These are phyloP conservation scores for Podaxis sp. DNA, from an alignment of 768 basidiomycete species.

Conservation along the genomic window DNA sequence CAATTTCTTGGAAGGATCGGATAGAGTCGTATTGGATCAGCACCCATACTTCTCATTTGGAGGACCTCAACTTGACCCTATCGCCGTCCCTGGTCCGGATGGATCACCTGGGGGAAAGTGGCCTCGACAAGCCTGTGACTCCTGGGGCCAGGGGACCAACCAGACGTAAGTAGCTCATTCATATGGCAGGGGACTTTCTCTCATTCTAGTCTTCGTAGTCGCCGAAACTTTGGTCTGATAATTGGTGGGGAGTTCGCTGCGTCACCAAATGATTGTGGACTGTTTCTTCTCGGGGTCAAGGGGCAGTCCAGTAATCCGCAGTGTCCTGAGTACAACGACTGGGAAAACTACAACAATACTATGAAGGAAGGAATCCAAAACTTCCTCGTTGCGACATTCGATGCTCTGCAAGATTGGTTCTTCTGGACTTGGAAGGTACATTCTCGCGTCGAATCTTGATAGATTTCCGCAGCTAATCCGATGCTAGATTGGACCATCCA, in stretches of 20 bases:
- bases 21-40: constrained; percentile 60
- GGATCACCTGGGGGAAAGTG: constrained; percentile 43
- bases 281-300: constrained; percentile 28
- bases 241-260: constrained; percentile 77
- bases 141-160: constrained; percentile 61
- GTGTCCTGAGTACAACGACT: constrained; percentile 46
- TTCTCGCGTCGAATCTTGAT: constrained; percentile 14
- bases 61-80: constrained; percentile 35
- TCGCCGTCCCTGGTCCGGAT: constrained; percentile 30
- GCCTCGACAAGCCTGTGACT: constrained; percentile 50
- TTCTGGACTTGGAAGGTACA: constrained; percentile 49
- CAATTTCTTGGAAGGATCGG: constrained; percentile 56
- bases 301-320: constrained; percentile 39
- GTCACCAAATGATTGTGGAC: constrained; percentile 63
- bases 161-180: constrained; percentile 33
- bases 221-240: constrained; percentile 62
- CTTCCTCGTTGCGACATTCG: constrained; percentile 56
- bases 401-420: constrained; percentile 42
- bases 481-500: constrained; percentile 45
- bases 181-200: constrained; percentile 30
- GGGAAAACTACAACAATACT: constrained; percentile 48
- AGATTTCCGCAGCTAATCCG: background rate
- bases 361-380: constrained; percentile 42
- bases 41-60: constrained; percentile 71
- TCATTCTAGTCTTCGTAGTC: constrained; percentile 26